Conservation (phyloP, 306 rosid species). For the Inga laurina region DNA sequence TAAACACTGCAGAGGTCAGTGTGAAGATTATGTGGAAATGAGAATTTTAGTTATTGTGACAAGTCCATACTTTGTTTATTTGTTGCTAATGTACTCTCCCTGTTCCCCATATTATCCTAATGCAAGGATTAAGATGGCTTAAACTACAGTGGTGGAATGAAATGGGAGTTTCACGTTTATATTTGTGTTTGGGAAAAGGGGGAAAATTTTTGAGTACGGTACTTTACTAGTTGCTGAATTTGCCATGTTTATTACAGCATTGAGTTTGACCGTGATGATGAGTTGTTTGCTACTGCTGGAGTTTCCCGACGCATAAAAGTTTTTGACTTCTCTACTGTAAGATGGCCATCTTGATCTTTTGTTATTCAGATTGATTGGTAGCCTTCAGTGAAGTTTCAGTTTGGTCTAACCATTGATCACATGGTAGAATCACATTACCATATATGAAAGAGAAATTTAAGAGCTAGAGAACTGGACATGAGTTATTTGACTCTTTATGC, state of each 20-base stretch:
- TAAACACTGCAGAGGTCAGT: slow-evolving; percentile 2
- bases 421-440: background rate
- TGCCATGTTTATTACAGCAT: slow-evolving; percentile 67
- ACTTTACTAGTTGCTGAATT: slow-evolving; percentile 34
- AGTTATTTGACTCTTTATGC: background rate
- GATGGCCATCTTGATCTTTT: slow-evolving; percentile 28
- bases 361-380: slow-evolving; percentile 8
- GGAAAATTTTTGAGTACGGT: slow-evolving; percentile 6
- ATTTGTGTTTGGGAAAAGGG: background rate
- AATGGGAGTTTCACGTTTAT: background rate
- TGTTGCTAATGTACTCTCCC: slow-evolving; percentile 3
- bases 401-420: slow-evolving; percentile 9
- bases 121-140: slow-evolving; percentile 20
- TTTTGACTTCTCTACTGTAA: slow-evolving; percentile 88
- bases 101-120: background rate
- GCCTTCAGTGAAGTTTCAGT: slow-evolving; percentile 11
- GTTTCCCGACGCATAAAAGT: slow-evolving; percentile 95
- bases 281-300: slow-evolving; percentile 96
- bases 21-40: slow-evolving; percentile 15
- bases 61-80: slow-evolving; percentile 7
- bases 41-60: slow-evolving; percentile 20
- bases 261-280: slow-evolving; percentile 93
- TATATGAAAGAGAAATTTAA: background rate
- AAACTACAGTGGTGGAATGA: slow-evolving; percentile 22
- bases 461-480: background rate